Evolutionary conservation across 345 rosid species (phyloP).

Genomic region (Lumnitzera littorea): DNA sequence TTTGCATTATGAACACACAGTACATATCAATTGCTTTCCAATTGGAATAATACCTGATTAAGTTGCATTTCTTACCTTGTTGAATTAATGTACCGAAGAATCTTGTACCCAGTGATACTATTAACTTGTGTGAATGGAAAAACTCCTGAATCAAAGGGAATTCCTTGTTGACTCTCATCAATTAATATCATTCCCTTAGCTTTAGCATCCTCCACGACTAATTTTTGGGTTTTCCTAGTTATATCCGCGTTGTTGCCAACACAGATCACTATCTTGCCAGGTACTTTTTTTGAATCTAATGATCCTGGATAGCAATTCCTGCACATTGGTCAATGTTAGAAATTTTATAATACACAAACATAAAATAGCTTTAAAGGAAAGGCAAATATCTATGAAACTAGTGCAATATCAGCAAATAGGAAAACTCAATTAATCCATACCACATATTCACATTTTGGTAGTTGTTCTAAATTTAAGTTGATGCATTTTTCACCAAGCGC

Average conservation of each 20-base stretch:
- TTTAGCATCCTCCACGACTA: conserved; percentile 56
- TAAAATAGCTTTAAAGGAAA: not conserved
- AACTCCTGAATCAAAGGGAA: conserved; percentile 50
- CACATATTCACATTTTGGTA: no score
- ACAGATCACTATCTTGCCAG: conserved; percentile 58
- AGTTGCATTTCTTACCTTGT: conserved; percentile 37
- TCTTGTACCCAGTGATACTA: conserved; percentile 28
- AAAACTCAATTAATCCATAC: no score
- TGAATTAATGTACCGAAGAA: conserved; percentile 43
- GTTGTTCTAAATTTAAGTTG: no score
- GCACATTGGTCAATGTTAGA: conserved; percentile 9
- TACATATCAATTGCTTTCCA: no score
- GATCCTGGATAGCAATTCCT: conserved; percentile 71
- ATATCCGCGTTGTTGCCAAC: conserved; percentile 19
- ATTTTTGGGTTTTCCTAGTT: conserved; percentile 35
- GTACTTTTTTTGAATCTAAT: conserved; percentile 46
- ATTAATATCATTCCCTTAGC: conserved; percentile 61
- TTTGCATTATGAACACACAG: no score
- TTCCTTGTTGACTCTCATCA: conserved; percentile 21
- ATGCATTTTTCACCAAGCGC: no score
- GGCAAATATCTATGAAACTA: no score
- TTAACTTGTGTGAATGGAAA: conserved; percentile 60
- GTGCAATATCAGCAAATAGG: no score
- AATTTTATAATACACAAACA: not conserved
- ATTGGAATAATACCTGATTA: no score